A percentile compares a stretch with the other conserved stretches of the same genome.
phyloP scores from a whole-genome alignment of 1,139 yeast genomes.

The Kluyveromyces marxianus region DNA sequence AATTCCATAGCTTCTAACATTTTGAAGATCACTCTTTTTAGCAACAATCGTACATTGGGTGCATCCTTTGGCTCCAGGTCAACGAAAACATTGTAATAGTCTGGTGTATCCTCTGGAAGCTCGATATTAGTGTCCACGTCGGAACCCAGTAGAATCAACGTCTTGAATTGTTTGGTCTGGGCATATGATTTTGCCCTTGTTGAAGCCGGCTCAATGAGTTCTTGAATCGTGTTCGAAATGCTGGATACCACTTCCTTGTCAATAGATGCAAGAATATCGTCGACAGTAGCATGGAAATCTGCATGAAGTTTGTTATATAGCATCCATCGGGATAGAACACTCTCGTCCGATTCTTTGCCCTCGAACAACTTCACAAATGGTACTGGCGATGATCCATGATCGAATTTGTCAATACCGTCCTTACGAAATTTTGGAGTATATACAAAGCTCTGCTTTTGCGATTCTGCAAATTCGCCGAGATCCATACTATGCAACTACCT shows the following conservation, averaged over 20 bases:
- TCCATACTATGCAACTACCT: conserved; percentile 12
- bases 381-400: conserved; percentile 10
- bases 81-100: conserved; percentile 16
- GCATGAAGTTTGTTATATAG: conserved; percentile 29
- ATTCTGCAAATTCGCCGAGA: conserved; percentile 26
- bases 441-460: conserved; percentile 23
- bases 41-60: conserved; percentile 31
- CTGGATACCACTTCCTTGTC: conserved; percentile 23
- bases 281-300: conserved; percentile 28
- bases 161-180: conserved; percentile 16
- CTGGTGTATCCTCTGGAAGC: conserved; percentile 14
- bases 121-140: conserved; percentile 26
- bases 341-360: conserved; percentile 31
- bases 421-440: conserved; percentile 18
- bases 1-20: conserved; percentile 22
- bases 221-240: conserved; percentile 20
- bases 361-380: conserved; percentile 35
- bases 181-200: too few relatives aligned
- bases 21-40: conserved; percentile 30
- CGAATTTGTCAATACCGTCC: conserved; percentile 4
- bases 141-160: conserved; percentile 29
- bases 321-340: conserved; percentile 32
- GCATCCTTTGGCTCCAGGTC: conserved; percentile 30
- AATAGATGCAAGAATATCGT: conserved; percentile 23
- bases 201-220: neutral